Percentiles rank a stretch among this genome's conserved stretches.
phyloP scores from a whole-genome alignment of 2,329 filamentous ascomycete genomes.

The Chrysosporium keratinophilum region DNA sequence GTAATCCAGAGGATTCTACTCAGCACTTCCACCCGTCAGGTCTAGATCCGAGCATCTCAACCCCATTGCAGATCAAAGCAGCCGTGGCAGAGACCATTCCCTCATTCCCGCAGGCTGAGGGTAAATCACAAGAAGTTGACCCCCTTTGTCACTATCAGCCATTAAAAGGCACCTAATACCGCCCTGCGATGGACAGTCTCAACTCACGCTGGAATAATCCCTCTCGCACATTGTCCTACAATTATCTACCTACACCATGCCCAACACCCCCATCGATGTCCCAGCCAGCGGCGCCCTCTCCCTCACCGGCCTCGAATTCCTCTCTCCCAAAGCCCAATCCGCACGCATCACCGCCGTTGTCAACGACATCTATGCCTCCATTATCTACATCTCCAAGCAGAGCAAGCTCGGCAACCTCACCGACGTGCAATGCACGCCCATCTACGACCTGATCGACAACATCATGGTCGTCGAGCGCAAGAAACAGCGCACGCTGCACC shows the following conservation, averaged over 20 bases:
- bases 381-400: slow-evolving; percentile 24
- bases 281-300: slow-evolving; percentile 19
- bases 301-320: slow-evolving; percentile 19
- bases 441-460: slow-evolving; percentile 22
- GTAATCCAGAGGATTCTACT: no score
- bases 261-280: slow-evolving; percentile 1
- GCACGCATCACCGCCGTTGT: slow-evolving; percentile 23
- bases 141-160: no score
- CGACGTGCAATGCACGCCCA: slow-evolving; percentile 19
- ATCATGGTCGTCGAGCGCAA: slow-evolving; percentile 20
- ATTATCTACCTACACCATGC: neutral
- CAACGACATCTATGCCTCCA: slow-evolving; percentile 24
- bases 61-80: no score
- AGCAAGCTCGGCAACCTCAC: slow-evolving; percentile 21
- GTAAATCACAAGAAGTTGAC: no score
- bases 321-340: slow-evolving; percentile 19
- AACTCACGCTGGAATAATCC: neutral
- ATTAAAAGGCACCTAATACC: no score
- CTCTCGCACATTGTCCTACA: neutral
- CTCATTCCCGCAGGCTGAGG: no score
- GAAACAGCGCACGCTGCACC: slow-evolving; percentile 13
- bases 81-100: no score
- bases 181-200: neutral
- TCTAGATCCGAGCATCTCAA: no score
- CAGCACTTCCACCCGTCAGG: no score